Evolutionary conservation across 495 filamentous ascomycete species (phyloP).

Genomic region (Opeltia flavorubescens): DNA sequence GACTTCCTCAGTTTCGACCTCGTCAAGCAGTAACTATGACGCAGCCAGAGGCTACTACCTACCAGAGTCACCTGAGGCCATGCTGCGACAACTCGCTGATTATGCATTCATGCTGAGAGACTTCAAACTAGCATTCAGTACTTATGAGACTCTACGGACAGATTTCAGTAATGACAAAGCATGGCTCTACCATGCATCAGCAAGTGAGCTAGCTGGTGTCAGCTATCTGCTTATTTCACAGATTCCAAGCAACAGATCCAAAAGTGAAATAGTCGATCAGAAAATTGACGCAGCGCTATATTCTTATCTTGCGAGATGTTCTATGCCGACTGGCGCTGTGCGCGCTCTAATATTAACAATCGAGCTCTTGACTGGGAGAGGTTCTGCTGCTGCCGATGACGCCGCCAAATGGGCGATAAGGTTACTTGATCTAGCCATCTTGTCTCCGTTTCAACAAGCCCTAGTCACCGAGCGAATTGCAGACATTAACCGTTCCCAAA

Average conservation of each 20-base stretch:
- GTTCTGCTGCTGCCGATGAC: slow-evolving; percentile 67
- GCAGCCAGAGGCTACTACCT: slow-evolving; percentile 59
- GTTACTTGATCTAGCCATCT: slow-evolving; percentile 60
- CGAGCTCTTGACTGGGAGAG: slow-evolving; percentile 68
- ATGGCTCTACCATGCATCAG: slow-evolving; percentile 86
- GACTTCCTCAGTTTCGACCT: slow-evolving; percentile 26
- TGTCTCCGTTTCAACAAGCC: slow-evolving; percentile 60
- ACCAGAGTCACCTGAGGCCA: slow-evolving; percentile 71
- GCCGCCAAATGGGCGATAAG: slow-evolving; percentile 73
- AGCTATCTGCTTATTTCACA: slow-evolving; percentile 63
- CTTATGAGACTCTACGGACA: slow-evolving; percentile 73
- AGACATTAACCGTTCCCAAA: slow-evolving; percentile 65
- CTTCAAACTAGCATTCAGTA: slow-evolving; percentile 80
- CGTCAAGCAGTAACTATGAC: slow-evolving; percentile 58
- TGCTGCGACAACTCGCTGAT: slow-evolving; percentile 86
- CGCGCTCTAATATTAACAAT: slow-evolving; percentile 63
- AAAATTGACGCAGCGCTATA: slow-evolving; percentile 80
- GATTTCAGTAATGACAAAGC: slow-evolving; percentile 93
- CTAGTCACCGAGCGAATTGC: slow-evolving; percentile 73
- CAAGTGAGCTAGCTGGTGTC: slow-evolving; percentile 84
- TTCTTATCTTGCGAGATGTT: slow-evolving; percentile 78
- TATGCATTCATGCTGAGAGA: slow-evolving; percentile 94
- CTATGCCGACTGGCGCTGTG: slow-evolving; percentile 55
- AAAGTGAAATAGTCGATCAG: slow-evolving; percentile 66
- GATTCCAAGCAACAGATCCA: slow-evolving; percentile 52